Evolutionary conservation across 163 green algal genomes (phyloP), one percentile per base, ranked within the genome.

Genomic region (Scenedesmus sp.): DNA sequence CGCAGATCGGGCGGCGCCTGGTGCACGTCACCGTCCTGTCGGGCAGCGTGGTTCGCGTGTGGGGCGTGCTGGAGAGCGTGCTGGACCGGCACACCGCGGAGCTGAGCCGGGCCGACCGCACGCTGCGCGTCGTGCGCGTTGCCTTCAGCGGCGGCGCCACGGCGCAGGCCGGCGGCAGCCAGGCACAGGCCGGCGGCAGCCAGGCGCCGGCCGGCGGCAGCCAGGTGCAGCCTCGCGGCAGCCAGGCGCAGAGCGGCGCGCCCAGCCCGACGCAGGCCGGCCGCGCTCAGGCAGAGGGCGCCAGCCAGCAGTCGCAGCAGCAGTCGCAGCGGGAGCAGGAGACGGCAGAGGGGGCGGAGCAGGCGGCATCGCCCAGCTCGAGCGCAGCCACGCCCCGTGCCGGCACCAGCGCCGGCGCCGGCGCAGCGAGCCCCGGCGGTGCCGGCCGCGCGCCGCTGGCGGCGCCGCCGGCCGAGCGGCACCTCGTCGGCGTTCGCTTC

Each of bases 11-110:
- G 11, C 22, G 42, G 4, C 75, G 63, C 15, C 42, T 70, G 24
- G 28, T 63, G 10, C 50, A 82, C 20, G 88, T 95, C 26, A 92
- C 85, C 15, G 80, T 98, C 20, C 84, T 98, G 56, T 86, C 78
- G 10, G 94, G 94, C 33, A 86, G 75, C 34, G 89, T 97, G 33
- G 91, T 97, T 50, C 86, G 93, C 34, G 87, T 96, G 62, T 98
- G 94, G 94, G 91, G 89, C 34, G 75, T 86, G 15, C 86, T 98
- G 66, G 94, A 98, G 83, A 60, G 56, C n/a, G 85, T 96, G 34
- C 85, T 98, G 66, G 57, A 80, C 15, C 70, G 84, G 13, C 82
- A 94, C 58, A 83, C 94, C 79, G 31, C 63, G 47, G 77, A 89
- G 65, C 85, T 98, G 56, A 42, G 44, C 11, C 89, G 87, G 31